These are phyloP conservation scores for Chlorella sorokiniana DNA, from an alignment of 139 green algal species.

Conservation along the genomic window DNA sequence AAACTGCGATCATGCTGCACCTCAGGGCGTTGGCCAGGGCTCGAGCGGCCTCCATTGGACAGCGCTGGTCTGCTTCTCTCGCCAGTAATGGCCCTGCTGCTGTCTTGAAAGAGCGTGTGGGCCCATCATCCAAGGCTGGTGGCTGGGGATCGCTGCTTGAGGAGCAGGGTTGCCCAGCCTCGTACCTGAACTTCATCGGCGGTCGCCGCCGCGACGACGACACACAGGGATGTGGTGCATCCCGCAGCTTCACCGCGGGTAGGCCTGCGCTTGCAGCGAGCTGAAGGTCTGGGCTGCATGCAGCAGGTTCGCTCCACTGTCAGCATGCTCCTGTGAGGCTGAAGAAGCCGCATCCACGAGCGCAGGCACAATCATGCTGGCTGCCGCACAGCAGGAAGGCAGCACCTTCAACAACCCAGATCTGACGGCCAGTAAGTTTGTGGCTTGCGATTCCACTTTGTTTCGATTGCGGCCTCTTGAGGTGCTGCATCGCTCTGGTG, in stretches of 20 bases:
- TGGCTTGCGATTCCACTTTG: not conserved
- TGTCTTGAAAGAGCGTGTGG: not conserved
- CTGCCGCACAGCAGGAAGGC: conserved; percentile 5
- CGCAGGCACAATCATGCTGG: not conserved
- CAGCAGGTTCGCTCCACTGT: not conserved
- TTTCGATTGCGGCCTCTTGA: not conserved
- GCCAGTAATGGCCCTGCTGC: not conserved
- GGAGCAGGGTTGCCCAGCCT: not conserved
- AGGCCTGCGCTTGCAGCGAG: too few species aligned
- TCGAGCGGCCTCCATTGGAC: not conserved
- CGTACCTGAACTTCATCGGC: not conserved
- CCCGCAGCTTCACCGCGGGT: too few species aligned
- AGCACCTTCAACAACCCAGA: conserved; percentile 25
- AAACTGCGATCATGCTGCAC: conserved; percentile 1
- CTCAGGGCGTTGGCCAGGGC: conserved; percentile 5
- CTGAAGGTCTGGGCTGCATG: not conserved
- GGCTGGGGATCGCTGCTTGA: not conserved
- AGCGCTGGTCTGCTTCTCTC: conserved; percentile 1
- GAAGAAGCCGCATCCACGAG: not conserved
- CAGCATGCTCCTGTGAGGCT: too few species aligned
- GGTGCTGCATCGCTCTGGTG: not conserved
- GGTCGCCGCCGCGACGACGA: not conserved
- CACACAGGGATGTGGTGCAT: not conserved
- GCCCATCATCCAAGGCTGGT: not conserved
- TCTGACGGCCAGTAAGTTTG: conserved; percentile 6